Conservation (phyloP, 352 stramenopile species). For the Phytophthora fragariae region DNA sequence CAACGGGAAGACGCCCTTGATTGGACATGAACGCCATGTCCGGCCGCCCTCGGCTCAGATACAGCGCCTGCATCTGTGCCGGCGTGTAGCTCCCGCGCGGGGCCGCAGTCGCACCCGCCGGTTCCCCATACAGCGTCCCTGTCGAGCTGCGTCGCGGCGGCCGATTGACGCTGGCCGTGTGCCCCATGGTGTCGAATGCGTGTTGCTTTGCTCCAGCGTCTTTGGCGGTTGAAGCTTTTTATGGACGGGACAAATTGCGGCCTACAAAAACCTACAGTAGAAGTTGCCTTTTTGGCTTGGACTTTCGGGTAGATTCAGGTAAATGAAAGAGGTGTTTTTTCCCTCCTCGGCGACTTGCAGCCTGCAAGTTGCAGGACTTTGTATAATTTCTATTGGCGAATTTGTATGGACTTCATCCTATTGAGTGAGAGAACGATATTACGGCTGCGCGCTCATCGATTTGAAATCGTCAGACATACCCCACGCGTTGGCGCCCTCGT, state of each 20-base stretch:
- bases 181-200: constrained; percentile 56
- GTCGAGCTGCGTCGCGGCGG: constrained; percentile 40
- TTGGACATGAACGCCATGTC: constrained; percentile 90
- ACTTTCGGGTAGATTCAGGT: too few relatives aligned
- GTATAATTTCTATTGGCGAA: not conserved
- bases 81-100: constrained; percentile 73
- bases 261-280: too few relatives aligned
- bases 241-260: not conserved
- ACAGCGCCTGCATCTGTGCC: constrained; percentile 85
- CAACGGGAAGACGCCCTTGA: constrained; percentile 54
- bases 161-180: constrained; percentile 77
- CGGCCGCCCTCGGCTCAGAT: constrained; percentile 74
- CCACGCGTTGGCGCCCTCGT: constrained; percentile 73
- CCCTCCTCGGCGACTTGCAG: too few relatives aligned
- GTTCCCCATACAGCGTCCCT: constrained; percentile 72
- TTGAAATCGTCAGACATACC: constrained; percentile 56
- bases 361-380: constrained; percentile 6
- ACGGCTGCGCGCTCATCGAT: constrained; percentile 6
- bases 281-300: too few relatives aligned
- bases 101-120: constrained; percentile 46
- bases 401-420: not conserved
- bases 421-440: not conserved
- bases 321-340: too few relatives aligned
- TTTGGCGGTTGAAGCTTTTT: constrained; percentile 25
- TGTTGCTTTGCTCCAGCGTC: not conserved